These are phyloP conservation scores for Ophiostoma sp. DNA, from an alignment of 2,329 filamentous ascomycete species.

Conservation along the genomic window DNA sequence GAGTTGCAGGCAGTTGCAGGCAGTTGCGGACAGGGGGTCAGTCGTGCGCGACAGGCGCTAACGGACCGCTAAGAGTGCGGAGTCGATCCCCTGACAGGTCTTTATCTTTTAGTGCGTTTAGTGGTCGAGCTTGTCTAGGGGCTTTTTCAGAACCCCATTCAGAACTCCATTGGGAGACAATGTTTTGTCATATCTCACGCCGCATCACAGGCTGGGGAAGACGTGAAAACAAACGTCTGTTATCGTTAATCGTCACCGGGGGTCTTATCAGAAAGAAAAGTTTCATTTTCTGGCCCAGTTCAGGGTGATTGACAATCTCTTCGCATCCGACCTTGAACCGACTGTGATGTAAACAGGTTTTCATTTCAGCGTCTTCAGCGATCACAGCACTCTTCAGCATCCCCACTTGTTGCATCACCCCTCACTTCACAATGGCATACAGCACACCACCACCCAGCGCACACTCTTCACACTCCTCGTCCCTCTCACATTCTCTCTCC, in stretches of 20 bases:
- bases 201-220: background rate
- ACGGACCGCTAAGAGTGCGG: background rate
- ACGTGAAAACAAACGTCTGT: background rate
- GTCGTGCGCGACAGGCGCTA: background rate
- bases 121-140: background rate
- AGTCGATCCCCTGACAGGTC: background rate
- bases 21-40: background rate
- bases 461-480: background rate
- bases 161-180: background rate
- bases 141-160: background rate
- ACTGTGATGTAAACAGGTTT: background rate
- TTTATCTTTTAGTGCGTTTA: slow-evolving; percentile 3
- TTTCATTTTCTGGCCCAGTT: background rate
- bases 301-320: background rate
- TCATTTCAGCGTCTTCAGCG: background rate
- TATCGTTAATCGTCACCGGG: background rate
- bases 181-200: slow-evolving; percentile 1
- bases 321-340: background rate
- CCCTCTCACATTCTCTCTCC: background rate
- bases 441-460: background rate
- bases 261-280: background rate
- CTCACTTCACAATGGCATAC: background rate
- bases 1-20: background rate
- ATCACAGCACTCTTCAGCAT: background rate
- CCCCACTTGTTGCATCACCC: background rate